These are phyloP conservation scores for Fusarium concolor DNA, from an alignment of 2,329 filamentous ascomycete genomes.

Conservation along the genomic window DNA sequence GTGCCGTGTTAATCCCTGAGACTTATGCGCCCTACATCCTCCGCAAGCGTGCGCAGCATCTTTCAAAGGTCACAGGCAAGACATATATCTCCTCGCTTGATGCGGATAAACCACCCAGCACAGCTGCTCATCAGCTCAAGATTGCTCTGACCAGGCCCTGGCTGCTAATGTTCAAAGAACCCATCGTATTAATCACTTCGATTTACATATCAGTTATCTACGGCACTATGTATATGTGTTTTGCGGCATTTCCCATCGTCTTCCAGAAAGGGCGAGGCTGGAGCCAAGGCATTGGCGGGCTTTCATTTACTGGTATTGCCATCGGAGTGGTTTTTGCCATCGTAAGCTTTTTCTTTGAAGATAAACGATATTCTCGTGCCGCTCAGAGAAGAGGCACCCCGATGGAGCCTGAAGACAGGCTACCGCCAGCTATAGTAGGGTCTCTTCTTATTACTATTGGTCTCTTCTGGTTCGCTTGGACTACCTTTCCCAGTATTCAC, in stretches of 20 bases:
- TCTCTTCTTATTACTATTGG: slow-evolving; percentile 14
- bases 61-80: slow-evolving; percentile 39
- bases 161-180: slow-evolving; percentile 75
- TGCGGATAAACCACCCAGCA: slow-evolving; percentile 53
- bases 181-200: slow-evolving; percentile 72
- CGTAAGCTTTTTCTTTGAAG: neutral
- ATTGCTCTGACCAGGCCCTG: slow-evolving; percentile 66
- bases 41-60: slow-evolving; percentile 31
- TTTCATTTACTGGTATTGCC: slow-evolving; percentile 9
- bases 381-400: neutral
- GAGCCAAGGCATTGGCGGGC: slow-evolving; percentile 16
- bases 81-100: slow-evolving; percentile 53
- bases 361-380: slow-evolving; percentile 1
- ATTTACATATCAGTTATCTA: slow-evolving; percentile 70
- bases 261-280: slow-evolving; percentile 23
- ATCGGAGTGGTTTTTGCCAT: slow-evolving; percentile 6
- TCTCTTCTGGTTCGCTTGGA: slow-evolving; percentile 31
- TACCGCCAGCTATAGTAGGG: slow-evolving; percentile 11
- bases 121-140: slow-evolving; percentile 59
- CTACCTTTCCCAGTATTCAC: neutral
- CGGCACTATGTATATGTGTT: slow-evolving; percentile 31
- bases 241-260: slow-evolving; percentile 24
- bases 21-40: slow-evolving; percentile 48
- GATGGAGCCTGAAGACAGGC: neutral
- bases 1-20: slow-evolving; percentile 58